A percentile compares a stretch with the other conserved stretches of the same genome.
These are phyloP conservation scores for Colletotrichum orbiculare DNA, from an alignment of 2,329 filamentous ascomycete genomes.

Conservation along the genomic window DNA sequence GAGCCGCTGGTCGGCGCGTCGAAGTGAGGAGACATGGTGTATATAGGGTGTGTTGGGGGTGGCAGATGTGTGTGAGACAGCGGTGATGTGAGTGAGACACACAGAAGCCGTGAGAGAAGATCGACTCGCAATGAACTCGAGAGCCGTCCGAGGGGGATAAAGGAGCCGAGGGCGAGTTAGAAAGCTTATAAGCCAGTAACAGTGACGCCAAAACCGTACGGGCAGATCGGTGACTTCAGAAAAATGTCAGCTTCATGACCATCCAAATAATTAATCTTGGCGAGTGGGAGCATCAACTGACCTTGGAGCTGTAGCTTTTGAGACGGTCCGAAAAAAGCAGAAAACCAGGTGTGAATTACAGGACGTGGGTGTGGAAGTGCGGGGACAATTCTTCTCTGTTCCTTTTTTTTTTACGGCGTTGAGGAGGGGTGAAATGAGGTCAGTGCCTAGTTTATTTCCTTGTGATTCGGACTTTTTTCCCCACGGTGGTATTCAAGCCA, in stretches of 20 bases:
- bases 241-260: conserved; percentile 26
- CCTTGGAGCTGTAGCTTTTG: conserved; percentile 25
- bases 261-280: conserved; percentile 14
- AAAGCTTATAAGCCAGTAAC: conserved; percentile 9
- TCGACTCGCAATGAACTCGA: conserved; percentile 18
- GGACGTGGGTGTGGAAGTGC: conserved; percentile 30
- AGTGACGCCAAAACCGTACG: conserved; percentile 14
- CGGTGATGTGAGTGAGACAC: conserved; percentile 6
- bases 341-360: conserved; percentile 26
- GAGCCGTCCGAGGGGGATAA: conserved; percentile 1
- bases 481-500: conserved; percentile 22
- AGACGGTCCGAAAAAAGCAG: conserved; percentile 23
- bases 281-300: conserved; percentile 34
- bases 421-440: not conserved
- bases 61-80: not conserved
- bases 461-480: conserved; percentile 16
- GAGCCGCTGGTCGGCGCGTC: conserved; percentile 45
- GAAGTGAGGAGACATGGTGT: conserved; percentile 50
- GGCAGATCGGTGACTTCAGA: conserved; percentile 28
- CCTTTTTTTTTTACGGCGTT: not conserved
- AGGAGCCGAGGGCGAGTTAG: conserved; percentile 8
- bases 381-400: conserved; percentile 11
- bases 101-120: not conserved
- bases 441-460: conserved; percentile 4
- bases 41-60: conserved; percentile 17